These are phyloP conservation scores for Sporodiniella umbellata DNA, from an alignment of 371 early-diverging fungal genomes.

Conservation along the genomic window DNA sequence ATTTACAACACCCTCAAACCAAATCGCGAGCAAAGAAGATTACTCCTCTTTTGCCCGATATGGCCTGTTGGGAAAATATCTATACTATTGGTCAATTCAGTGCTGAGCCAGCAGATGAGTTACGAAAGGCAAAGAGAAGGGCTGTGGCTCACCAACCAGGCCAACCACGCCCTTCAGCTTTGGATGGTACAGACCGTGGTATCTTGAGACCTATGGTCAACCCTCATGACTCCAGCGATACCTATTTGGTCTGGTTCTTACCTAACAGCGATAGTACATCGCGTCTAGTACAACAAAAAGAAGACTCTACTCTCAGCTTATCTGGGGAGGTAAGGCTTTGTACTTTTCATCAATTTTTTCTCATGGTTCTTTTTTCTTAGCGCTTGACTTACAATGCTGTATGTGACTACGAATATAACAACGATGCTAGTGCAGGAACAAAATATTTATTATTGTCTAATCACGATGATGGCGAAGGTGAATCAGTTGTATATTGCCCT, in stretches of 20 bases:
- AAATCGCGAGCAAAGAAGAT: constrained; percentile 71
- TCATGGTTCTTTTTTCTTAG: constrained; percentile 4
- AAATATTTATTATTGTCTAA: constrained; percentile 30
- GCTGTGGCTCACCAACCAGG: neutral
- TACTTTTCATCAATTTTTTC: neutral
- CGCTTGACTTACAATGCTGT: constrained; percentile 34
- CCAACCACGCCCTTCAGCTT: constrained; percentile 13
- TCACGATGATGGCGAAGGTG: constrained; percentile 22
- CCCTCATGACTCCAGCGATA: constrained; percentile 49
- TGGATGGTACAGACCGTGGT: constrained; percentile 54
- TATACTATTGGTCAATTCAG: constrained; percentile 73
- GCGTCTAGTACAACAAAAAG: constrained; percentile 31
- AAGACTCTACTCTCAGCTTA: constrained; percentile 15
- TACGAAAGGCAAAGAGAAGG: constrained; percentile 24
- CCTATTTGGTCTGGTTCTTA: constrained; percentile 47
- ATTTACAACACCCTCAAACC: constrained; percentile 72
- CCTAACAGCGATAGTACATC: constrained; percentile 37
- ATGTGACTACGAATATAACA: constrained; percentile 40
- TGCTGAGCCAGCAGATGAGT: constrained; percentile 64
- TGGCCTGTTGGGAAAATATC: constrained; percentile 58
- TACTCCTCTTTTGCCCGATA: constrained; percentile 77
- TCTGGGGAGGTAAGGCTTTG: constrained; percentile 15
- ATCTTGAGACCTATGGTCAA: constrained; percentile 57
- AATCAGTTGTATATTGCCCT: constrained; percentile 23
- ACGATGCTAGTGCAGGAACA: constrained; percentile 26